Evolutionary conservation across 176 grass and related monocot species (phyloP), one percentile per base, ranked within the genome.

Genomic region (Lolium rigidum): DNA sequence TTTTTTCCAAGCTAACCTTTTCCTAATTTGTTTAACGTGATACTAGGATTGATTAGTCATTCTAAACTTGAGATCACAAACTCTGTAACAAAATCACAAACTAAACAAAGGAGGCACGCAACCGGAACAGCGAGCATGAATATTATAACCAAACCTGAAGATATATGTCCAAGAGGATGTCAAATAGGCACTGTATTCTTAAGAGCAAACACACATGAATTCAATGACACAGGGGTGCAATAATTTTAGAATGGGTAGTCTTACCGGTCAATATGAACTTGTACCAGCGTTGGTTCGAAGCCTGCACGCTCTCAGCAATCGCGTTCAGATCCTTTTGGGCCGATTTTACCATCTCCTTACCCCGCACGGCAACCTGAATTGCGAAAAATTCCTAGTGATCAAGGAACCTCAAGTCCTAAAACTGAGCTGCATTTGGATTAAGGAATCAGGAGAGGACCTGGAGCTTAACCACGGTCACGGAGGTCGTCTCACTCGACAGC

Each of bases 241-340:
- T 4, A 21, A 56, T 60, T 50, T 50, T 3, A 26, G 41, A 52
- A 28, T 52, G 21, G 0, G 20, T 26, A 41, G 16, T 38, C 28
- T 38, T 83, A 88, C 80, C 74, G 25, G 74, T 84, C 43, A 88
- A 8, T 79, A 88, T 88, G 74, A 88, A 88, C 65, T 84, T 84
- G 1, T 84, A 79, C 87, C 74, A 84, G 4, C 65, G 75, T 63
- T 13, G 64, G 76, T 50, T 79, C 35, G 87, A 88, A 21, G 18
- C 74, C 16, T 78, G n/a, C n/a, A 84, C 81, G n/a, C 7, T 88
- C n/a, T 88, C 81, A 15, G 81, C 74, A 72, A 84, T 88, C n/a
- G 70, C 46, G 17, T 88, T 84, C 54, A 84, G 54, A 62, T 84
- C 87, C 46, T 79, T 84, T 5, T 88, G 87, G 16, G 78, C 7